Conservation (phyloP, 2,329 filamentous ascomycete species). For the Colletotrichum somersetense region DNA sequence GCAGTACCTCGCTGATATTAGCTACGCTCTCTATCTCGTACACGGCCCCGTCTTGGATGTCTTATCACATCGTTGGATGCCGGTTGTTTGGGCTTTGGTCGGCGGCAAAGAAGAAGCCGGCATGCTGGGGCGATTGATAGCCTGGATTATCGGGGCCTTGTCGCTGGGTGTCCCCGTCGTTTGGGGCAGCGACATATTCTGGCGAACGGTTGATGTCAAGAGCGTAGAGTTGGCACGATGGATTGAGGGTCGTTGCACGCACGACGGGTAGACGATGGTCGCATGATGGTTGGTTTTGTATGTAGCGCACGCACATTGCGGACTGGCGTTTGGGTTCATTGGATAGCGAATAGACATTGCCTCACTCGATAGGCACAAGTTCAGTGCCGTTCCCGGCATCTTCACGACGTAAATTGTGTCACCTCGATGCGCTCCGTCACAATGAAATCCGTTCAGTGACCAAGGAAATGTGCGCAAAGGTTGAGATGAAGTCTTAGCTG, state of each 20-base stretch:
- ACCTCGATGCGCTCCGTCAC: background rate
- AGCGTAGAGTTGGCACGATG: slow-evolving; percentile 61
- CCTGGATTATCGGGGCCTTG: slow-evolving; percentile 55
- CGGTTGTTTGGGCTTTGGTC: slow-evolving; percentile 44
- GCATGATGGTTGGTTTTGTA: background rate
- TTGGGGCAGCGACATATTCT: slow-evolving; percentile 71
- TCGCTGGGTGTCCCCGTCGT: slow-evolving; percentile 55
- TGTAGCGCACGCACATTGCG: background rate
- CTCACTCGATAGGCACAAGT: slow-evolving; percentile 12
- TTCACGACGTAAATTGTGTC: background rate
- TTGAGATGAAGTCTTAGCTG: background rate
- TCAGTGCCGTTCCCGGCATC: slow-evolving; percentile 11
- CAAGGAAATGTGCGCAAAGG: background rate
- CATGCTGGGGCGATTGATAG: slow-evolving; percentile 48
- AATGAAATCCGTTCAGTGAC: background rate
- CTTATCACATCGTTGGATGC: slow-evolving; percentile 47
- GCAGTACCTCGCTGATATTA: slow-evolving; percentile 69
- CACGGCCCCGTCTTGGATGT: slow-evolving; percentile 64
- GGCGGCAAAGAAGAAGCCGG: slow-evolving; percentile 52
- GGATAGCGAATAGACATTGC: slow-evolving; percentile 10
- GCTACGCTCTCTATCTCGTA: slow-evolving; percentile 70
- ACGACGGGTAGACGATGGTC: slow-evolving; percentile 19
- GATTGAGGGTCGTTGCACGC: slow-evolving; percentile 54
- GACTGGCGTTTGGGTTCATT: slow-evolving; percentile 22
- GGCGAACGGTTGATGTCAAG: slow-evolving; percentile 66